These are phyloP conservation scores for Cairneyella variabilis DNA, from an alignment of 495 filamentous ascomycete genomes.

Conservation along the genomic window DNA sequence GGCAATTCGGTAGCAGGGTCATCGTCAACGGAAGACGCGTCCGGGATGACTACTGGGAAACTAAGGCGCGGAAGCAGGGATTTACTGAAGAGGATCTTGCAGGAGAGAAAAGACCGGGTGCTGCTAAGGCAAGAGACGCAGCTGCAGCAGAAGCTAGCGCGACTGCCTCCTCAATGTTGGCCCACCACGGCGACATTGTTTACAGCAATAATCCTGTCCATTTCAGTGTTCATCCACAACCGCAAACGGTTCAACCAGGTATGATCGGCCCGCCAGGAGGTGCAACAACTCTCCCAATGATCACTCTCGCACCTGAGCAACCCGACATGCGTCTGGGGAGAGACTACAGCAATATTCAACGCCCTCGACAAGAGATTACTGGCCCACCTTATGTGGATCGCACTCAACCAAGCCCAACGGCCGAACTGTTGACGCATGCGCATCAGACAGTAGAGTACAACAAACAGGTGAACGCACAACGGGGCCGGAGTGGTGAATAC, in stretches of 20 bases:
- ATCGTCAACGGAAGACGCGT: constrained; percentile 87
- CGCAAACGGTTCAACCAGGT: constrained; percentile 65
- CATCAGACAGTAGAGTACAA: constrained; percentile 88
- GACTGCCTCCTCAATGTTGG: constrained; percentile 44
- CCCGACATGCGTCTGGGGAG: constrained; percentile 74
- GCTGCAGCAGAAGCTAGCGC: constrained; percentile 51
- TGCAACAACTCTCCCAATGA: constrained; percentile 75
- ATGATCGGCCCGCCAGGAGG: constrained; percentile 60
- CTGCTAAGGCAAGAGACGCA: constrained; percentile 80
- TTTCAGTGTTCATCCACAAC: constrained; percentile 54
- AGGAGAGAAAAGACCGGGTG: constrained; percentile 93
- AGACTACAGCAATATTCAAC: constrained; percentile 79
- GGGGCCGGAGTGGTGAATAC: constrained; percentile 69
- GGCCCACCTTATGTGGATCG: constrained; percentile 88
- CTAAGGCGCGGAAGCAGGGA: constrained; percentile 92
- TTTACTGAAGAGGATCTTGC: constrained; percentile 97
- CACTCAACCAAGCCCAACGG: constrained; percentile 68
- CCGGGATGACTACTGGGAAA: constrained; percentile 98
- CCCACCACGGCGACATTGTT: constrained; percentile 67
- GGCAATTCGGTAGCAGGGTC: constrained; percentile 95
- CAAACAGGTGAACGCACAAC: constrained; percentile 69
- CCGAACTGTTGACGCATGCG: constrained; percentile 86
- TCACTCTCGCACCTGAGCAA: constrained; percentile 71
- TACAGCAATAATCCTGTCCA: constrained; percentile 75
- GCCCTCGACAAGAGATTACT: constrained; percentile 83